Evolutionary conservation across 345 rosid species (phyloP).

Genomic region (Gynandropsis gynandra): DNA sequence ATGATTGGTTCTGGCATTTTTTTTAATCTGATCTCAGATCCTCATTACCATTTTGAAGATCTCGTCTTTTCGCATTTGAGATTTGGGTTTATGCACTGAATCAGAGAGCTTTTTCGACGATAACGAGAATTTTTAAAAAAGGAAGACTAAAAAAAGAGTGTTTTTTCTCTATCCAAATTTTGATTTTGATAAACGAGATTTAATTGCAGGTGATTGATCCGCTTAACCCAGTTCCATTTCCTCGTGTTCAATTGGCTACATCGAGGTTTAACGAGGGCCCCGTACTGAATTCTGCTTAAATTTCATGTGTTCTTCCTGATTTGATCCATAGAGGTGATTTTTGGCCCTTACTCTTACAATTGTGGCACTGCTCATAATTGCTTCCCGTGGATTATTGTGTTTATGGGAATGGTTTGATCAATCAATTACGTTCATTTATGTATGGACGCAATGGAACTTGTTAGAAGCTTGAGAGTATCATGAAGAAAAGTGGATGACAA

Average conservation of each 20-base stretch:
- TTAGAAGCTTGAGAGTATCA: slow-evolving; percentile 27
- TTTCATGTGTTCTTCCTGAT: slow-evolving; percentile 18
- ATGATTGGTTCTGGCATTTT: slow-evolving; percentile 15
- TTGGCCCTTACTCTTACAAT: slow-evolving; percentile 6
- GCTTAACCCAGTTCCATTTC: slow-evolving; percentile 19
- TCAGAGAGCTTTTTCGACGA: slow-evolving; percentile 18
- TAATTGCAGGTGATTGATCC: slow-evolving; percentile 33
- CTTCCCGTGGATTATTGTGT: slow-evolving; percentile 8
- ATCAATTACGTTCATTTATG: slow-evolving; percentile 11
- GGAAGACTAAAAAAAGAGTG: neutral
- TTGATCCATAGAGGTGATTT: slow-evolving; percentile 24
- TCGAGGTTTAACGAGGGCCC: slow-evolving; percentile 6
- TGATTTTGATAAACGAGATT: slow-evolving; percentile 28
- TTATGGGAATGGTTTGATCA: slow-evolving; percentile 10
- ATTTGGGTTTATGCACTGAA: slow-evolving; percentile 21
- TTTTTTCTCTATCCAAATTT: slow-evolving; percentile 15
- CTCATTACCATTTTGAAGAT: slow-evolving; percentile 29
- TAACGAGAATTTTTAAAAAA: neutral
- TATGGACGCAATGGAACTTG: slow-evolving; percentile 26
- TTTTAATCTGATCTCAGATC: slow-evolving; percentile 24
- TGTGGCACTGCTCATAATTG: slow-evolving; percentile 12
- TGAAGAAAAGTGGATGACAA: slow-evolving; percentile 35
- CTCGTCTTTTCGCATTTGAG: slow-evolving; percentile 15
- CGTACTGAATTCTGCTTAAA: slow-evolving; percentile 14
- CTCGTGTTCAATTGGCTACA: slow-evolving; percentile 16